A percentile compares a stretch with the other conserved stretches of the same genome.
Conservation (phyloP, 1,284 basidiomycete genomes). For the Neolentinus lepideus region DNA sequence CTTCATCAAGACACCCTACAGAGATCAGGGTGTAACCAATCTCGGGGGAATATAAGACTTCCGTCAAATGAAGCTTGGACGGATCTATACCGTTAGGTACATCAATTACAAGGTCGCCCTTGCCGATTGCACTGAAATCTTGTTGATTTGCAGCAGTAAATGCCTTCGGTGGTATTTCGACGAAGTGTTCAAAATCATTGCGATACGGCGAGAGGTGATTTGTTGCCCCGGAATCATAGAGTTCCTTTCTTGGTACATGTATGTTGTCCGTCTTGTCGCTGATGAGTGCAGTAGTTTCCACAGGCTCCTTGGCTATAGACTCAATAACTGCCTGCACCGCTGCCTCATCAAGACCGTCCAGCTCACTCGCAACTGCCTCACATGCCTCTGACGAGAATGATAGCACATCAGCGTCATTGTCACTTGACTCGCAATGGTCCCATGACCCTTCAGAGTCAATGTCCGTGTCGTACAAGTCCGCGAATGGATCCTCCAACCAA, state of each 20-base stretch:
- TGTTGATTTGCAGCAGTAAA: conserved; percentile 29
- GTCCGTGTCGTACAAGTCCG: background rate
- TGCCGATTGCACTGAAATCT: no score
- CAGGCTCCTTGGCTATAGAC: background rate
- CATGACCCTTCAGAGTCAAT: background rate
- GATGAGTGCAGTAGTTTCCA: background rate
- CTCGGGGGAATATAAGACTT: conserved; percentile 28
- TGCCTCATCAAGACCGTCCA: background rate
- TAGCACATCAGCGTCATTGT: background rate
- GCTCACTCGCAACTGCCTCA: background rate
- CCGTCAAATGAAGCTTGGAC: conserved; percentile 13
- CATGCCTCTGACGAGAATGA: background rate
- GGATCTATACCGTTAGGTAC: conserved; percentile 25
- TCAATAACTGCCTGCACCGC: background rate
- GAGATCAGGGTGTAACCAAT: conserved; percentile 28
- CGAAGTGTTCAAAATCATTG: conserved; percentile 22
- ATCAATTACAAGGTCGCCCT: conserved; percentile 27
- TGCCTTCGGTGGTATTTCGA: conserved; percentile 15
- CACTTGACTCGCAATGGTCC: background rate
- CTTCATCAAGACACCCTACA: conserved; percentile 24
- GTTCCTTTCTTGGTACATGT: conserved; percentile 12
- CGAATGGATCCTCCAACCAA: background rate
- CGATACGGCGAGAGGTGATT: conserved; percentile 32
- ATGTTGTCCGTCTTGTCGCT: background rate
- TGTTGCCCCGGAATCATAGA: conserved; percentile 31